A percentile compares a stretch with the other conserved stretches of the same genome.
Evolutionary conservation across 345 rosid genomes (phyloP).

Genomic region (Corchorus olitorius): DNA sequence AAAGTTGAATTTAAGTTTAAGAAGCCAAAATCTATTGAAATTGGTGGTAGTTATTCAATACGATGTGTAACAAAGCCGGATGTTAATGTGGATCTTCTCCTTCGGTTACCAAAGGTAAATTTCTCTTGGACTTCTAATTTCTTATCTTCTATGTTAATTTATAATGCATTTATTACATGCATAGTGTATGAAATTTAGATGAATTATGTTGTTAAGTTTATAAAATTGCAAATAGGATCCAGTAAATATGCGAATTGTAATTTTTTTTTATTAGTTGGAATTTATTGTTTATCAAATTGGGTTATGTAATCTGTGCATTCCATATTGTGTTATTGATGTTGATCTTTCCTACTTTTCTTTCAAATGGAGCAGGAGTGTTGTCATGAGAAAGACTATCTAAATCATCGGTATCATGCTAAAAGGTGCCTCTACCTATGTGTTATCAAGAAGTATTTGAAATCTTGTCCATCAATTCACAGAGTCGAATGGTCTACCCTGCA

Average conservation of each 20-base stretch:
- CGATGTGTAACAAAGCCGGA: conserved; percentile 65
- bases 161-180: background rate
- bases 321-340: background rate
- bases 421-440: conserved; percentile 80
- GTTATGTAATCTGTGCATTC: background rate
- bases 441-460: conserved; percentile 61
- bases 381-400: conserved; percentile 81
- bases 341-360: conserved; percentile 1
- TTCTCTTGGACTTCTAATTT: background rate
- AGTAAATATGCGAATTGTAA: background rate
- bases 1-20: conserved; percentile 77
- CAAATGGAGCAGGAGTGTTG: conserved; percentile 71
- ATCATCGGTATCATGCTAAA: conserved; percentile 89
- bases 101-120: conserved; percentile 77
- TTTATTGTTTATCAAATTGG: background rate
- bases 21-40: conserved; percentile 60
- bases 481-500: conserved; percentile 79
- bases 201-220: background rate
- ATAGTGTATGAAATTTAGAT: background rate
- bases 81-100: conserved; percentile 63
- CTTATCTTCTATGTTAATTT: background rate
- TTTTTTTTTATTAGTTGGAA: background rate
- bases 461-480: conserved; percentile 48
- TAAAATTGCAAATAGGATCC: background rate
- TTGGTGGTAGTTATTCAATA: conserved; percentile 78